Evolutionary conservation across 164 flowering plant species (phyloP), one percentile per base, ranked within the genome.

Genomic region (Piper betle): DNA sequence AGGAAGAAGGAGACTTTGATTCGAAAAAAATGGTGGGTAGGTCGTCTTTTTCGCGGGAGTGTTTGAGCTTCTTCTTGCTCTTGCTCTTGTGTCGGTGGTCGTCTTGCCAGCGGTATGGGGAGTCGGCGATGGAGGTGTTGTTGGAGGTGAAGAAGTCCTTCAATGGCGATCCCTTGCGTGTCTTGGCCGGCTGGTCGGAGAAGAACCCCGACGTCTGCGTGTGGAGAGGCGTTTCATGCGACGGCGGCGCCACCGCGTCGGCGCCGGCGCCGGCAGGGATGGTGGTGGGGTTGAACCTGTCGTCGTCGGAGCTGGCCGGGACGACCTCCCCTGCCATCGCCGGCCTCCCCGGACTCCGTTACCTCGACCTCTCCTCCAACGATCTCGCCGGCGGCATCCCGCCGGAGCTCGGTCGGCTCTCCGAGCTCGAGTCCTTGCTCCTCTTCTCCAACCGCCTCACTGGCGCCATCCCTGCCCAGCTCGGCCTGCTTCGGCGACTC

Each of bases 321-420:
- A 69, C 87, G 6, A 71, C 91, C 3, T 82, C 99, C 12, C 80
- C 93, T 4, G 70, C 93, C 6, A 74, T 94, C 60, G 82, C 78
- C 52, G 64, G 61, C 7, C 71, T 94, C 11, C 63, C 40, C 12
- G 60, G 79, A 72, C 88, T 94, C 65, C 69, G 75, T 73, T 79
- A 76, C 73, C 84, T 94, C 52, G 94, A 94, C 72, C 87, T 94
- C 40, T 88, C 96, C 4, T 75, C 80, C 9, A 94, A 94, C 74
- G 57, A 61, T 52, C 84, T 94, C 58, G 52, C 73, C 4, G 97
- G 97, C n/a, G 78, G 86, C 72, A 87, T 93, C 62, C 97, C 99
- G 70, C 71, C 92, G 46, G 59, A 75, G 52, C 82, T 93, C 39
- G 79, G 91, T 1, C 72, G 78, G 64, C 89, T 91, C 56, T 59